Conservation (phyloP, 305 asterid genomes). For the Rubia balearica region DNA sequence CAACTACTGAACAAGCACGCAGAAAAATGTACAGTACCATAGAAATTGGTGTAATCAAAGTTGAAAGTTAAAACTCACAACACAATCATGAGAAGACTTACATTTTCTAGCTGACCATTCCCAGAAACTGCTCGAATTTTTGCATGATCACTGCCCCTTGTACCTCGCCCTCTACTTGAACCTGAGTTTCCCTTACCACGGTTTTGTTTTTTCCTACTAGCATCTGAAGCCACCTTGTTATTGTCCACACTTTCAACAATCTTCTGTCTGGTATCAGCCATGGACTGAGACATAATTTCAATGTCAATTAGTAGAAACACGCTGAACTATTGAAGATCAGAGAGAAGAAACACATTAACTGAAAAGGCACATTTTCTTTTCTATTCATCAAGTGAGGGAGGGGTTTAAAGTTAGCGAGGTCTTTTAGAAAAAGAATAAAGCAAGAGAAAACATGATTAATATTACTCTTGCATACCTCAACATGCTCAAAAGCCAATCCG, state of each 20-base stretch:
- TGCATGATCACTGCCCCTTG: slow-evolving; percentile 56
- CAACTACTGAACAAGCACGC: background rate
- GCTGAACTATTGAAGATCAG: background rate
- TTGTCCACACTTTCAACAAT: slow-evolving; percentile 40
- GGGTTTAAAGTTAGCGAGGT: background rate
- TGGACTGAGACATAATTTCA: slow-evolving; percentile 35
- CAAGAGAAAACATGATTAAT: slow-evolving; percentile 12
- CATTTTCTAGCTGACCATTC: slow-evolving; percentile 70
- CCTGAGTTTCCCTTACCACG: slow-evolving; percentile 63
- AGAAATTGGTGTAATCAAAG: background rate
- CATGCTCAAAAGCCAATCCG: slow-evolving; percentile 35
- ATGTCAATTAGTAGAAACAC: slow-evolving; percentile 28
- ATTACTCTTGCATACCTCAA: slow-evolving; percentile 48
- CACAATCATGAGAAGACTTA: slow-evolving; percentile 18
- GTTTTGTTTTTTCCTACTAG: slow-evolving; percentile 58
- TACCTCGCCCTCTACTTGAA: slow-evolving; percentile 83
- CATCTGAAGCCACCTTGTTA: slow-evolving; percentile 45
- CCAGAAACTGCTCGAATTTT: slow-evolving; percentile 39
- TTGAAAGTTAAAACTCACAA: background rate
- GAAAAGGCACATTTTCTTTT: background rate
- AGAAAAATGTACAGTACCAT: background rate
- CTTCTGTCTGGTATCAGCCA: slow-evolving; percentile 48
- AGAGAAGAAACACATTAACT: slow-evolving; percentile 1
- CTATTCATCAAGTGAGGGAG: background rate
- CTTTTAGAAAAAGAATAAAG: background rate